A percentile compares a stretch with the other conserved stretches of the same genome.
phyloP scores from a whole-genome alignment of 129 eudicot genomes.

The Artemisia tridentata region DNA sequence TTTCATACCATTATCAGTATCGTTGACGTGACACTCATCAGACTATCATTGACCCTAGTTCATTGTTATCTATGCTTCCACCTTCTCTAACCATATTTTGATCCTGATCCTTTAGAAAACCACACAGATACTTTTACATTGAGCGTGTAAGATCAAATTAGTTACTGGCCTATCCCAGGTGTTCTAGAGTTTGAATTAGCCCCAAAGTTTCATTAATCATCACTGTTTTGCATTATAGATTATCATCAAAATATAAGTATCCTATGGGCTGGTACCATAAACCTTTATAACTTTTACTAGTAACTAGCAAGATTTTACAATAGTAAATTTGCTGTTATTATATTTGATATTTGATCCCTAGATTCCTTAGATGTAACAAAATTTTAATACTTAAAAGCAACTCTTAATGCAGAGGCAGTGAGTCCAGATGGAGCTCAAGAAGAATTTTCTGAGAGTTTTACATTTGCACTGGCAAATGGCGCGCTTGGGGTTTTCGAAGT shows the following conservation, averaged over 20 bases:
- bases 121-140: background rate
- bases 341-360: conserved; percentile 6
- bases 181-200: too few relatives aligned
- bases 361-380: conserved; percentile 15
- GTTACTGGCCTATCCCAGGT: too few relatives aligned
- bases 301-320: background rate
- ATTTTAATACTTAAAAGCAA: conserved; percentile 23
- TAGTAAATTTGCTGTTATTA: background rate
- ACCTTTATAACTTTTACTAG: background rate
- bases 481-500: conserved; percentile 99
- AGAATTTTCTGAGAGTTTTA: conserved; percentile 86
- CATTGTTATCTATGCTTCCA: background rate
- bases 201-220: too few relatives aligned
- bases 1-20: conserved; percentile 10
- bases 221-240: too few relatives aligned
- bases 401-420: conserved; percentile 49
- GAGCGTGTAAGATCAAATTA: background rate
- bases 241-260: too few relatives aligned
- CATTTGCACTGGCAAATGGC: conserved; percentile 93
- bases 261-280: background rate
- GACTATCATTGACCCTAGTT: background rate
- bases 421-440: conserved; percentile 78
- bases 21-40: too few relatives aligned
- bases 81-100: background rate
- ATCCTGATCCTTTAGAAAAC: background rate